A percentile compares a stretch with the other conserved stretches of the same genome.
These are phyloP conservation scores for Solanum ossicruentum DNA, from an alignment of 257 asterid genomes.

Conservation along the genomic window DNA sequence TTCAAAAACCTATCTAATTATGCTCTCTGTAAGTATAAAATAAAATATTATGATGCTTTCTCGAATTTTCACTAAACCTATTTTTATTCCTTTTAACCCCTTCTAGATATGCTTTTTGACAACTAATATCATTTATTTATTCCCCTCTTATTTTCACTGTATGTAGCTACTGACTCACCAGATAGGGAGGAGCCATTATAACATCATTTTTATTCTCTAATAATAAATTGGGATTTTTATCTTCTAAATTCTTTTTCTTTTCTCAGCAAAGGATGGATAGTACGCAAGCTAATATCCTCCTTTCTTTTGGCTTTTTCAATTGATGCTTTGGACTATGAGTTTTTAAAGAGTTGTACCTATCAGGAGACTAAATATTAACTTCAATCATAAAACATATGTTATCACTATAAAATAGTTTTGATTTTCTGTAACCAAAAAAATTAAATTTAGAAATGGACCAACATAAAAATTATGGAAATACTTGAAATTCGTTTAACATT, in stretches of 20 bases:
- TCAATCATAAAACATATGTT: no score
- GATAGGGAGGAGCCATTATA: neutral
- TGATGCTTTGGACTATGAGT: neutral
- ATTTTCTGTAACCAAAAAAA: no score
- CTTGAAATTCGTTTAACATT: no score
- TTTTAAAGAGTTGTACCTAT: neutral
- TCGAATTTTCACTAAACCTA: neutral
- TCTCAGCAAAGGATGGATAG: neutral
- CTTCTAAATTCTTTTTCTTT: no score
- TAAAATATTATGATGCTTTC: no score
- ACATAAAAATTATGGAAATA: no score
- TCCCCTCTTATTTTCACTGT: neutral
- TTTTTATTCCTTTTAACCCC: neutral
- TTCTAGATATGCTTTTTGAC: neutral
- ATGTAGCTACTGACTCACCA: neutral
- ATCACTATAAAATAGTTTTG: no score
- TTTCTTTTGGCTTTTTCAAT: no score
- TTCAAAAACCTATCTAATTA: neutral
- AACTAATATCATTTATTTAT: neutral
- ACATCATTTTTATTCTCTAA: neutral
- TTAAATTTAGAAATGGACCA: no score
- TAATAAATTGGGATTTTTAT: neutral
- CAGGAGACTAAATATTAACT: neutral
- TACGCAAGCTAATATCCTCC: no score
- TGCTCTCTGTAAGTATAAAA: neutral